Evolutionary conservation across 805 yeast genomes (phyloP), one percentile per base, ranked within the genome.

Genomic region (Metschnikowia bowlesiae): DNA sequence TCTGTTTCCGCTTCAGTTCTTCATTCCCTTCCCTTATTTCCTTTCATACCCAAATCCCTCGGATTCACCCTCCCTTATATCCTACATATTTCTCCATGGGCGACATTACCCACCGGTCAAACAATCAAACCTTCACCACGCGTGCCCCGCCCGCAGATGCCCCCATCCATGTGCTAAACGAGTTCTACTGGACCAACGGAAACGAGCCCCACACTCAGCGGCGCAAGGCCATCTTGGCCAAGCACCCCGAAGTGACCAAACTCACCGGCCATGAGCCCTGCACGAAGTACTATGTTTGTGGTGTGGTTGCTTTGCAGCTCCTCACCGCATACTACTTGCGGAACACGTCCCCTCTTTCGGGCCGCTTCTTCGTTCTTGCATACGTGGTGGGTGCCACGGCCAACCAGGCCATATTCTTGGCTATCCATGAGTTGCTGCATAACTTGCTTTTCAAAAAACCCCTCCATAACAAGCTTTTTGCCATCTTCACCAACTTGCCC

Each of bases 341-440:
- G 50, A 65, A 85, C 59, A 76, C 83, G 1, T 63, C 76, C 28
- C 76, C 85, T 28, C 67, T 79, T 39, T 65, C 76, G 29, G 74
- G 75, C 71, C 73, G 74, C 56, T 87, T 85, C 62, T 66, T 87
- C 60, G 56, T 75, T 0, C 62, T 81, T 10, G 92, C 95, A 5
- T 90, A 90, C 60, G 68, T 85, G 18, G 73, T 90, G 47, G 97
- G 97, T 2, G 97, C 94, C 13, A 87, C 96, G 8, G 79, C 87
- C 48, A 85, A 83, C 64, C 96, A 91, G 63, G 90, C 91, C 61
- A 68, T 87, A 38, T 90, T 89, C 63, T 73, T 90, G 54, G 92
- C 95, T 29, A 89, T 90, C 58, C 97, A 90, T 68, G 97, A 90
- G 65, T 73, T 89, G 47, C 81, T 85, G 35, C 97, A 90, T 67